Base-by-base conservation (phyloP, 495 filamentous ascomycete species). In the Evansstolkia leycettana region DNA sequence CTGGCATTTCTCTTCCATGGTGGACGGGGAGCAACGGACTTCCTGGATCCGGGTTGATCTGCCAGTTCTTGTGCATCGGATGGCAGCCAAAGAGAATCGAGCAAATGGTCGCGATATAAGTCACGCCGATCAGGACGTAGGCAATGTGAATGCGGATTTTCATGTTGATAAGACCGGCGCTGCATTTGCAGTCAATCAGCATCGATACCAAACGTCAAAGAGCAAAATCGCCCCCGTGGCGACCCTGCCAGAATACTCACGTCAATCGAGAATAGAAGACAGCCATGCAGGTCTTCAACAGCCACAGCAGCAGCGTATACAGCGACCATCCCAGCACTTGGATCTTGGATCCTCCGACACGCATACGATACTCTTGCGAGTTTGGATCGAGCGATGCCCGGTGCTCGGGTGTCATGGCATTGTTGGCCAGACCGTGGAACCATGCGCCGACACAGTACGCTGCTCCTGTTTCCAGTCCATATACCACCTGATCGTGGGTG, bases 261-360 rank as follows among this genome's bases (percentile, higher is more conserved):
- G 72, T 78, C 23, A 80, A 58, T 38, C 74, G 59, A n/a, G 67
- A 60, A 40, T 75, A 80, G 40, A 79, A 78, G 14, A 69, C 51
- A 18, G 65, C 63, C 62, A 78, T 67, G 46, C 70, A 69, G 0
- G 67, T 52, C 47, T 80, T 80, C 37, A 80, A 33, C 19, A 60
- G 42, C 72, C 73, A 80, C 7, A 80, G 43, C 12, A 76, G 39
- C 10, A 68, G 56, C 0, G 67, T 71, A 36, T 78, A 79, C 1
- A 69, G 42, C 8, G 67, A 70, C 73, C 74, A 76, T 1, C 73
- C 71, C 1, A 66, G 50, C 2, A 78, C 59, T 37, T 80, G 70
- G 1, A 62, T 62, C 42, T 76, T 76, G 11, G 69, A 73, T 0
- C 73, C 73, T 7, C 63, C 64, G 0, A 75, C 69, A 10, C 73